These are phyloP conservation scores for Cicer chorassanicum DNA, from an alignment of 306 rosid species.

Conservation along the genomic window DNA sequence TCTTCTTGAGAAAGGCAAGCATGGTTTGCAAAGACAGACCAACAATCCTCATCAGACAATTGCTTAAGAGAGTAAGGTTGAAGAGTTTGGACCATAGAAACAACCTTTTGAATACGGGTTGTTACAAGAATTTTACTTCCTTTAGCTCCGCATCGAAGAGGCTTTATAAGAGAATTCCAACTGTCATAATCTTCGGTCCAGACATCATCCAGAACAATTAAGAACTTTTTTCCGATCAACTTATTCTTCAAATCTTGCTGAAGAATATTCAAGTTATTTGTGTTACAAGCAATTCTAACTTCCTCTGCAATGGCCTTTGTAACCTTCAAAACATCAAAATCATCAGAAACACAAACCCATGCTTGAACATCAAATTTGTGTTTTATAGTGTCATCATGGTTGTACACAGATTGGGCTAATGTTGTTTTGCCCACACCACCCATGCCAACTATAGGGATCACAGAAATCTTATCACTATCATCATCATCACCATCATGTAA, in stretches of 20 bases:
- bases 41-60: slow-evolving; percentile 12
- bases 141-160: background rate
- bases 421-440: slow-evolving; percentile 12
- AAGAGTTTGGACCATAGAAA: background rate
- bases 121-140: slow-evolving; percentile 29
- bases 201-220: slow-evolving; percentile 14
- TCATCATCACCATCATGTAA: background rate
- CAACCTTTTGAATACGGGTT: slow-evolving; percentile 1
- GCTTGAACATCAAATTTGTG: background rate
- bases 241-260: background rate
- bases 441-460: slow-evolving; percentile 20
- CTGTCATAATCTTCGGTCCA: background rate
- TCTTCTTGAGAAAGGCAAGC: background rate
- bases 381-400: background rate
- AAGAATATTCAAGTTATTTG: background rate
- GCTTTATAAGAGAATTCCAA: slow-evolving; percentile 11
- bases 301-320: background rate
- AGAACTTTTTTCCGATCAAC: background rate
- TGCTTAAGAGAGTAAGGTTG: background rate
- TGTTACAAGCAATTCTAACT: background rate
- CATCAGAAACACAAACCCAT: slow-evolving; percentile 11
- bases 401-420: background rate
- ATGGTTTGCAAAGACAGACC: background rate
- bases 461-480: background rate
- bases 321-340: slow-evolving; percentile 8